Percentiles rank a stretch among this genome's conserved stretches.
Conservation (phyloP, 148 eudicot genomes). For the Polygonum aviculare region DNA sequence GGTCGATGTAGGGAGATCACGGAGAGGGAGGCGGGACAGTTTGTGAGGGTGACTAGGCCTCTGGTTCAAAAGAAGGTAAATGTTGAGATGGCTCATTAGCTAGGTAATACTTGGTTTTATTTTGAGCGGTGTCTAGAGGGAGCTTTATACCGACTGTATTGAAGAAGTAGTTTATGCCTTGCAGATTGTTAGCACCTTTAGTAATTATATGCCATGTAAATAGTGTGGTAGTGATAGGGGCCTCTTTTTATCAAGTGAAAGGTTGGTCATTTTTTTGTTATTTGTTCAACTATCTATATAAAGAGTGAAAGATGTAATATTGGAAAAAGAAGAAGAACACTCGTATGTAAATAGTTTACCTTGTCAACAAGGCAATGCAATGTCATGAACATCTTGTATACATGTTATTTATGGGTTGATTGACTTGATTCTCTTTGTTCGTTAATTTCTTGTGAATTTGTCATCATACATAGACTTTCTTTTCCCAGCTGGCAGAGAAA, state of each 20-base stretch:
- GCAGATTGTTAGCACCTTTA: neutral
- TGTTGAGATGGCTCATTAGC: neutral
- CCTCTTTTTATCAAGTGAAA: neutral
- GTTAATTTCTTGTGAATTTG: too few relatives aligned
- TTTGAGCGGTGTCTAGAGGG: neutral
- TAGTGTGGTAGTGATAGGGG: neutral
- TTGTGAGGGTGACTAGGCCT: neutral
- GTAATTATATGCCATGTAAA: neutral
- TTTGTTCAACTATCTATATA: neutral
- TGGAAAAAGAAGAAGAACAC: neutral
- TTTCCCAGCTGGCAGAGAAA: too few relatives aligned
- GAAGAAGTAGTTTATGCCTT: neutral
- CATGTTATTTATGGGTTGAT: neutral
- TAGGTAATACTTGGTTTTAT: neutral
- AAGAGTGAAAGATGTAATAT: neutral
- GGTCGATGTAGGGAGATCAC: neutral
- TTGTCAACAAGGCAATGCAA: neutral
- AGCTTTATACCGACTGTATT: neutral
- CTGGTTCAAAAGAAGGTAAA: neutral
- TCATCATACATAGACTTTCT: too few relatives aligned
- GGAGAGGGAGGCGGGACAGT: conserved; percentile 1
- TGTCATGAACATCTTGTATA: neutral
- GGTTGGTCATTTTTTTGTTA: neutral
- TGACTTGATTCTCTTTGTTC: neutral
- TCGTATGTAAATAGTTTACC: neutral